phyloP scores from a whole-genome alignment of 208 protist species.

The Crithidia sp. region DNA sequence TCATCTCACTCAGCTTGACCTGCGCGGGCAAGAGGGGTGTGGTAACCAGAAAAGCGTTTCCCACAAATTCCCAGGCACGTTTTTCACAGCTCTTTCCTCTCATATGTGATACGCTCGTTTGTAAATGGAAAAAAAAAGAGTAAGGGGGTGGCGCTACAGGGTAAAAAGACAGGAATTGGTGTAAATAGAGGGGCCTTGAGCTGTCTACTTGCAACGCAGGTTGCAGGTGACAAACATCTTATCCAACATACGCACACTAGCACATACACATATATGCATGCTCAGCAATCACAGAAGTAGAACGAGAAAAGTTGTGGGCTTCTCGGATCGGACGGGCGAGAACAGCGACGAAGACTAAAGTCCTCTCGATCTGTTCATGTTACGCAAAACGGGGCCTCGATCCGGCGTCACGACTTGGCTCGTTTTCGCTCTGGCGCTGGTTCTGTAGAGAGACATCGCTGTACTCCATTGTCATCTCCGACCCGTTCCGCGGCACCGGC shows the following conservation, averaged over 20 bases:
- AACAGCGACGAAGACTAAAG: no score
- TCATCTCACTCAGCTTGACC: no score
- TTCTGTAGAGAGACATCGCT: constrained; percentile 9
- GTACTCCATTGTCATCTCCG: constrained; percentile 9
- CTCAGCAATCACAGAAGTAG: no score
- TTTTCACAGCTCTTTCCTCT: not conserved
- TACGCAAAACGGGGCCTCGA: not conserved
- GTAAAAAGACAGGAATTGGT: constrained; percentile 2
- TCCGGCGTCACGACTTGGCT: not conserved
- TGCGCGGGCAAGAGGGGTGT: no score
- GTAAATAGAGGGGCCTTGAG: not conserved
- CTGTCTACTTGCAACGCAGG: not conserved
- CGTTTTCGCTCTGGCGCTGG: constrained; percentile 1
- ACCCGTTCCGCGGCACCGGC: not conserved
- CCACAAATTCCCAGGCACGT: not conserved
- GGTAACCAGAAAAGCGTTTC: not conserved
- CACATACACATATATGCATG: no score
- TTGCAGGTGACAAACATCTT: not conserved
- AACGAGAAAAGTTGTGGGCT: no score
- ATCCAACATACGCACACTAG: no score
- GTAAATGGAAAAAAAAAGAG: not conserved
- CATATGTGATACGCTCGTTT: not conserved
- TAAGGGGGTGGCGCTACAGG: constrained; percentile 14
- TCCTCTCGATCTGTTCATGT: not conserved
- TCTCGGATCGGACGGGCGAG: no score